Conservation (phyloP, 225 moss, liverwort and hornwort species). For the Anthoceros angustus region DNA sequence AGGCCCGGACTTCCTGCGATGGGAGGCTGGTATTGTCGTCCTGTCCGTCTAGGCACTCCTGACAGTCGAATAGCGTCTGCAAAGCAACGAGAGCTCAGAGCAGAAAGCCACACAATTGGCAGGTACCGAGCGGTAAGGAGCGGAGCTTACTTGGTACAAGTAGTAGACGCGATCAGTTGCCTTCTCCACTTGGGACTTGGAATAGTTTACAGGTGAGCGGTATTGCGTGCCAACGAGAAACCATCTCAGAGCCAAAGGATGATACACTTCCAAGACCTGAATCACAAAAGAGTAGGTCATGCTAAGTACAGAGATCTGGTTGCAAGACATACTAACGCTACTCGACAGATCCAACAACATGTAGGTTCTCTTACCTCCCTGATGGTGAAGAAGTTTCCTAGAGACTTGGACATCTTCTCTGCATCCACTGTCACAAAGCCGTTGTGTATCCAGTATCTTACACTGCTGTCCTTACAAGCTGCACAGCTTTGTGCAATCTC, state of each 20-base stretch:
- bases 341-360: background rate
- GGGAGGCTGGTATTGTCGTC: slow-evolving; percentile 19
- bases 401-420: slow-evolving; percentile 98
- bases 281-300: background rate
- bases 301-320: background rate
- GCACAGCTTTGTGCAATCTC: slow-evolving; percentile 98
- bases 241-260: slow-evolving; percentile 81
- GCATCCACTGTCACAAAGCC: slow-evolving; percentile 90
- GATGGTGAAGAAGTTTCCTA: slow-evolving; percentile 97
- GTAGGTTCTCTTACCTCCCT: slow-evolving; percentile 43
- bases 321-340: slow-evolving; percentile 2
- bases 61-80: slow-evolving; percentile 61
- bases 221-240: slow-evolving; percentile 95
- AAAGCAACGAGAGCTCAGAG: background rate
- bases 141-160: slow-evolving; percentile 50
- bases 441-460: slow-evolving; percentile 91
- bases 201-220: slow-evolving; percentile 80
- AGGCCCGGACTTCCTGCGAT: slow-evolving; percentile 43
- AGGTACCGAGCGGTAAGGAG: background rate
- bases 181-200: slow-evolving; percentile 66
- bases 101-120: background rate
- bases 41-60: slow-evolving; percentile 28
- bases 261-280: slow-evolving; percentile 63
- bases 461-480: slow-evolving; percentile 74
- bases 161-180: slow-evolving; percentile 85